Conservation (phyloP, 257 asterid genomes). For the Fraxinus excelsior region DNA sequence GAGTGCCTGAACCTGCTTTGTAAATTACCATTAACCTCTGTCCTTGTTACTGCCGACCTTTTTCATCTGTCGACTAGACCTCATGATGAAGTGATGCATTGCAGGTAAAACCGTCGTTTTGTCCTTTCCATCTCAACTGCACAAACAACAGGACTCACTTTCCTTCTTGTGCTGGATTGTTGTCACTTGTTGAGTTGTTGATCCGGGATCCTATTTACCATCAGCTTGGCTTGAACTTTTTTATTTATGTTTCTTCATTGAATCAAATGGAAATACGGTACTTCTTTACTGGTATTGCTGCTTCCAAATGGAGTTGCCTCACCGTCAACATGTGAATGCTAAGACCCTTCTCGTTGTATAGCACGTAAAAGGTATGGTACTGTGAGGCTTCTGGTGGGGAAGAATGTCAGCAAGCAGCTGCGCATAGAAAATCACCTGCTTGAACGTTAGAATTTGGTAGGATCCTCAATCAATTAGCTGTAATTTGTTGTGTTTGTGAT, state of each 20-base stretch:
- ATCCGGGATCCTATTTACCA: neutral
- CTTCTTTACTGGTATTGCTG: neutral
- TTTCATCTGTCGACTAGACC: neutral
- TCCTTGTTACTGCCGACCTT: neutral
- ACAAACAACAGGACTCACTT: neutral
- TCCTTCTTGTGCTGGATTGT: neutral
- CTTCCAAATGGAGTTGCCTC: neutral
- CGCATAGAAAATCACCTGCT: neutral
- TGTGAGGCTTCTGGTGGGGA: neutral
- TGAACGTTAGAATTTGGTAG: neutral
- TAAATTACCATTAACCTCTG: constrained; percentile 18
- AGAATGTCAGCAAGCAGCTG: neutral
- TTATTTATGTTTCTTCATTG: neutral
- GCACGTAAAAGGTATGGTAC: neutral
- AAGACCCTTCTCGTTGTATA: neutral
- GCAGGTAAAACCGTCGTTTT: neutral
- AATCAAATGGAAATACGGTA: neutral
- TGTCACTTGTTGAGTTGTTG: neutral
- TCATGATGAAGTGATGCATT: neutral
- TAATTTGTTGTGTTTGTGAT: too few species aligned
- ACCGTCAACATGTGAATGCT: neutral
- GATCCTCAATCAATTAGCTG: too few species aligned
- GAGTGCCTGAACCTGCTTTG: constrained; percentile 14
- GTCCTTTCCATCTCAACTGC: neutral
- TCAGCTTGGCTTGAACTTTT: neutral